A percentile compares a stretch with the other conserved stretches of the same genome.
Evolutionary conservation across 805 yeast genomes (phyloP).

Genomic region (Vanderwaltozyma polyspora): DNA sequence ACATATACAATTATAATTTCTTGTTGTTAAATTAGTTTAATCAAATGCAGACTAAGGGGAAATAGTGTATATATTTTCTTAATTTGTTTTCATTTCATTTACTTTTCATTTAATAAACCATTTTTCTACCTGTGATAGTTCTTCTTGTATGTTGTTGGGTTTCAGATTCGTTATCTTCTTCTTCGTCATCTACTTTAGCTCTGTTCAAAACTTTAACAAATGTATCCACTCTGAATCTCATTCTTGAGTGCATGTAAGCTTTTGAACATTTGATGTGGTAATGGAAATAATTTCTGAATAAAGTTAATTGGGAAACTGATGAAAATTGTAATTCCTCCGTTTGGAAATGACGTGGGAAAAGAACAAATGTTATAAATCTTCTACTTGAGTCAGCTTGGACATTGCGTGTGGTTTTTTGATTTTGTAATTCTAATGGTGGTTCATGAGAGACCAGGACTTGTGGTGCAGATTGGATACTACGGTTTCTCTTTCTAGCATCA

Average conservation of each 20-base stretch:
- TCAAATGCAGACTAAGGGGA: no score
- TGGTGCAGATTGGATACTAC: conserved; percentile 95
- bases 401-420: background rate
- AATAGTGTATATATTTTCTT: no score
- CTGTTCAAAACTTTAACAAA: conserved; percentile 91
- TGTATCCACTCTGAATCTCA: conserved; percentile 91
- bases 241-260: conserved; percentile 96
- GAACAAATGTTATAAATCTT: conserved; percentile 51
- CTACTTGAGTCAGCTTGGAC: conserved; percentile 25
- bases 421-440: conserved; percentile 79
- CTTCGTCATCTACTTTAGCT: conserved; percentile 88
- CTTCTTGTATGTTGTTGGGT: conserved; percentile 19
- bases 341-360: conserved; percentile 82
- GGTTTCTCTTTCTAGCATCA: conserved; percentile 85
- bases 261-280: conserved; percentile 97
- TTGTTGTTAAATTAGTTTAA: no score
- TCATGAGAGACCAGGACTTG: conserved; percentile 91
- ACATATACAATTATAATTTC: no score
- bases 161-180: conserved; percentile 17
- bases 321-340: conserved; percentile 33
- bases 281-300: conserved; percentile 94
- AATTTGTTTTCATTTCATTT: no score
- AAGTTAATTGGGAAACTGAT: conserved; percentile 71
- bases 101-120: conserved; percentile 17
- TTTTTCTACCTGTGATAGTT: conserved; percentile 26